Evolutionary conservation across 163 green algal species (phyloP).

Genomic region (Chlorella variabilis): DNA sequence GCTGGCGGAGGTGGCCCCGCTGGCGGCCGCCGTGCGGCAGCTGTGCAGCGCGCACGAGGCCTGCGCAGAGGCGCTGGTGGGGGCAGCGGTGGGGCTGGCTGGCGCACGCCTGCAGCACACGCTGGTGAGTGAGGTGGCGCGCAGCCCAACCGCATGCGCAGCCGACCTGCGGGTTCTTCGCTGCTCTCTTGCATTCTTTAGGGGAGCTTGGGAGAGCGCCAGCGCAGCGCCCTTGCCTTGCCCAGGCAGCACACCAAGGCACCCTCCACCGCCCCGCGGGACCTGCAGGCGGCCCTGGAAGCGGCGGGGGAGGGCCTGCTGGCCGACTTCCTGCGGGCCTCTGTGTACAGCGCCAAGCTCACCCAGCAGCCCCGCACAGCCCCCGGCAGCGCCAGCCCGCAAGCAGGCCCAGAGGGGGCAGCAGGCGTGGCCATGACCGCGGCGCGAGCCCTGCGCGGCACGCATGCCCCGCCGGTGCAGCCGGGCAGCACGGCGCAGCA

Average conservation of each 20-base stretch:
- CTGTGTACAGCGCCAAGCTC: background rate
- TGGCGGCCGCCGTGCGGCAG: slow-evolving; percentile 1
- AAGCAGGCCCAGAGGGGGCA: background rate
- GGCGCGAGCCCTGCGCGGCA: no score
- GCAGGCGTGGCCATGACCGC: no score
- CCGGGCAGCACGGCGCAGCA: background rate
- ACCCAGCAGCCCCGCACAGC: background rate
- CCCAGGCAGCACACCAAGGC: background rate
- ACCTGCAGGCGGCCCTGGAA: background rate
- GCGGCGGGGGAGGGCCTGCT: background rate
- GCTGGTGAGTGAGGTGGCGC: slow-evolving; percentile 23
- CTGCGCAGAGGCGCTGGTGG: background rate
- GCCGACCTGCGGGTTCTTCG: background rate
- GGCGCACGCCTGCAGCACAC: background rate
- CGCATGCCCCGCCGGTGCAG: no score
- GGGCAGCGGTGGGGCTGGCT: background rate
- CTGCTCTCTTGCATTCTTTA: no score
- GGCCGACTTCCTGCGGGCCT: background rate
- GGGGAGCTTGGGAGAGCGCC: background rate
- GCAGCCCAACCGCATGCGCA: no score
- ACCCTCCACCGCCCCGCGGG: no score
- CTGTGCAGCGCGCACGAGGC: background rate
- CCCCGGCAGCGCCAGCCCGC: no score
- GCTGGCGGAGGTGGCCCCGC: background rate
- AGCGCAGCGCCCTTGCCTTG: no score